Conservation (phyloP, 768 basidiomycete genomes). For the Sarcomyxa edulis region DNA sequence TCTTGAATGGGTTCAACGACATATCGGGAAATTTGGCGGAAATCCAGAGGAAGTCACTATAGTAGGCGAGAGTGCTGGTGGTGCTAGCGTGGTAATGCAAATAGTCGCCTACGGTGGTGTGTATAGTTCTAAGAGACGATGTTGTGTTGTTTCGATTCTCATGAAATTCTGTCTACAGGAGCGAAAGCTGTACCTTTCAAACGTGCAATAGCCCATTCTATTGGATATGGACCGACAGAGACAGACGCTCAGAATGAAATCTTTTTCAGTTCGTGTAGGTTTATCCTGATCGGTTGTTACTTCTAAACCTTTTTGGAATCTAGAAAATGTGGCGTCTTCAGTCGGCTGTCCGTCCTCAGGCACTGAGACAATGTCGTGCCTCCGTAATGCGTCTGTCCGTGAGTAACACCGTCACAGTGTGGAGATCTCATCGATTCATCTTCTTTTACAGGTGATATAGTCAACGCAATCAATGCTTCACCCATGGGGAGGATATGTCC, state of each 20-base stretch:
- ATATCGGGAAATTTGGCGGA: constrained; percentile 30
- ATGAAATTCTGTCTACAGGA: constrained; percentile 12
- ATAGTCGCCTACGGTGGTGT: constrained; percentile 36
- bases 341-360: constrained; percentile 24
- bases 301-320: background rate
- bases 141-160: background rate
- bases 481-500: constrained; percentile 24
- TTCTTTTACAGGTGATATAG: constrained; percentile 24
- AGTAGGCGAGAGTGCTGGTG: constrained; percentile 34
- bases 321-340: constrained; percentile 23
- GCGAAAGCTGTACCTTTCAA: constrained; percentile 30
- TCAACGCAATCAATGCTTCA: constrained; percentile 35
- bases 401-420: background rate
- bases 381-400: constrained; percentile 31
- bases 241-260: constrained; percentile 21
- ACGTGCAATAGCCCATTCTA: constrained; percentile 35
- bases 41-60: constrained; percentile 28
- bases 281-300: too few relatives aligned
- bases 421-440: too few relatives aligned
- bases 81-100: constrained; percentile 39
- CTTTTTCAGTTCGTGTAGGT: constrained; percentile 24
- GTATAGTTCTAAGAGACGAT: too few relatives aligned
- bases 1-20: constrained; percentile 33
- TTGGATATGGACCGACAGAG: constrained; percentile 33
- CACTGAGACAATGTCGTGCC: constrained; percentile 23